Conservation (phyloP, 78 protist genomes). For the Chrysochromulina tobinii region DNA sequence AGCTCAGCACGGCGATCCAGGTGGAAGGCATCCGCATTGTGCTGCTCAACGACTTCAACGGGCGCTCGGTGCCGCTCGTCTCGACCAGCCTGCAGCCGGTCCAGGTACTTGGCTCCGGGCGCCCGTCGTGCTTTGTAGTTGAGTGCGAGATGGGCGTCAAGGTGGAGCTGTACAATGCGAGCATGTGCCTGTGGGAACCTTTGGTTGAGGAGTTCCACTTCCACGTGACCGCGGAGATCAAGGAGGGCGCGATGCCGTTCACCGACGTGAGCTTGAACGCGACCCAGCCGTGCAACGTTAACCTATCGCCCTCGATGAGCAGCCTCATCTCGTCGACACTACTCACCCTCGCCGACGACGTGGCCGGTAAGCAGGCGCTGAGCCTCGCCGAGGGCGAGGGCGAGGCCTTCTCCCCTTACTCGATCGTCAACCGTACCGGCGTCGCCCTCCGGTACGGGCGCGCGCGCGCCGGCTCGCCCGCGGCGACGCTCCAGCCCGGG, state of each 20-base stretch:
- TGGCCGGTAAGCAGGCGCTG: not conserved
- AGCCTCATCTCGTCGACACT: not conserved
- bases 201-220: not conserved
- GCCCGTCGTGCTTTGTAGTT: not conserved
- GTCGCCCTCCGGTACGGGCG: not conserved
- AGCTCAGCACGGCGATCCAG: not conserved
- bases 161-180: not conserved
- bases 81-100: not conserved
- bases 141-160: not conserved
- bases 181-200: not conserved
- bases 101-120: not conserved
- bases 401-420: not conserved
- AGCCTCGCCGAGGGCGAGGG: too few species aligned
- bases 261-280: not conserved
- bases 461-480: not conserved
- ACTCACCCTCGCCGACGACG: not conserved
- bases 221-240: not conserved
- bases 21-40: not conserved
- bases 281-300: not conserved
- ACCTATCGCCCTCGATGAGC: not conserved
- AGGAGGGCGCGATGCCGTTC: too few species aligned
- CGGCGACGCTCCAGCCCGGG: not conserved
- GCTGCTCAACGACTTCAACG: not conserved
- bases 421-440: not conserved
- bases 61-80: not conserved